Percentiles rank a stretch among this genome's conserved stretches.
phyloP scores from a whole-genome alignment of 2,329 filamentous ascomycete genomes.

The Cryphonectria carpinicola region DNA sequence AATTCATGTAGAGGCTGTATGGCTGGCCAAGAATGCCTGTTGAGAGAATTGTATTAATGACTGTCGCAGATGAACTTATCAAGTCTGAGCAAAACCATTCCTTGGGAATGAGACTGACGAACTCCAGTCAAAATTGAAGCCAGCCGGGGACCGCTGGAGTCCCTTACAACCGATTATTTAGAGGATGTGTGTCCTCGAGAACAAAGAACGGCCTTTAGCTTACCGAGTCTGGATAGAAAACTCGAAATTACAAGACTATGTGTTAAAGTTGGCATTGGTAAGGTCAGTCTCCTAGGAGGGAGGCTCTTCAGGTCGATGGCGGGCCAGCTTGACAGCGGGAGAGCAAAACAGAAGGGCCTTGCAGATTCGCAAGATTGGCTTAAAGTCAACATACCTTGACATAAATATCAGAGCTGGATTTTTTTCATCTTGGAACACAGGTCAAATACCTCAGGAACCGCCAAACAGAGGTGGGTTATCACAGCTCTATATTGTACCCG shows the following conservation, averaged over 20 bases:
- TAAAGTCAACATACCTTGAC: neutral
- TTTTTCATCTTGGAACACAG: neutral
- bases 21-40: neutral
- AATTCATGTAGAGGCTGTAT: neutral
- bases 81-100: neutral
- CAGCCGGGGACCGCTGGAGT: neutral
- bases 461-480: neutral
- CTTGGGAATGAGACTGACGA: neutral
- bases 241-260: neutral
- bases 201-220: neutral
- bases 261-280: neutral
- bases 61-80: neutral
- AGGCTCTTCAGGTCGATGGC: neutral
- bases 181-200: neutral
- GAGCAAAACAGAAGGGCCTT: no score
- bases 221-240: neutral
- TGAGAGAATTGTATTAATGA: neutral
- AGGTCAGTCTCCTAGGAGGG: neutral
- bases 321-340: no score
- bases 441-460: neutral
- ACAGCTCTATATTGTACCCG: no score
- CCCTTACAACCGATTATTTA: neutral
- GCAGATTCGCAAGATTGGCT: neutral
- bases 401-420: neutral
- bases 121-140: neutral